Evolutionary conservation across 2,329 filamentous ascomycete species (phyloP), one percentile per base, ranked within the genome.

Genomic region (Alternaria postmessia): DNA sequence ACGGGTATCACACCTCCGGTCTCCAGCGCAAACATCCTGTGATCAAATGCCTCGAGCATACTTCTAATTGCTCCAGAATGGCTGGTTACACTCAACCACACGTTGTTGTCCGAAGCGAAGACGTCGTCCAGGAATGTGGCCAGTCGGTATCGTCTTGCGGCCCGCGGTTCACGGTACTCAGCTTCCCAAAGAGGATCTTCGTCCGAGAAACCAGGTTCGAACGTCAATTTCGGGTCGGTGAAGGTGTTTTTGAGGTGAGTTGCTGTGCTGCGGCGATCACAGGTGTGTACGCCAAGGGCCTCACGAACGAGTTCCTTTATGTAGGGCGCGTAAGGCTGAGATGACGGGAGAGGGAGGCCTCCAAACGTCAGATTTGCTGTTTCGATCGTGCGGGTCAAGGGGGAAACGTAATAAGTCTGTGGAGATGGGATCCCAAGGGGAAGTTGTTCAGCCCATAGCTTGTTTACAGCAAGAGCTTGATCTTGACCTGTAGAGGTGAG

Each of bases 1-100:
- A 89, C 87, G 0, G 89, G 88, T 51, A 92, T 89, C 16, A 91
- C 85, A 59, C 88, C 87, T 5, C 89, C 89, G 0, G 89, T 92
- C 41, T 83, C 81, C 22, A 92, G 78, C 5, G 77, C 75, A 73
- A 91, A 92, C 4, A 75, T 57, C 20, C 84, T 81, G 71, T 92
- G 89, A 43, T 84, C 84, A 2, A 91, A 69, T 0, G 84, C 87
- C 54, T 80, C 74, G 61, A 89, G 65, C 8, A 88, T 79, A 64
- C 83, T 84, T 39, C 78, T 81, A 63, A 88, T 88, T 0, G 84
- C 84, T 0, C 86, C 87, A 3, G 84, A 87, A 75, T 89, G 87
- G 34, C 82, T 84, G 5, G 87, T 88, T 46, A 89, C 68, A 6
- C 82, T 85, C 11, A 89, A 62, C 47, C 83, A 83, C 0, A 77